Percentiles rank a stretch among this genome's conserved stretches.
Conservation (phyloP, 116 monocot genomes). For the Cymodocea nodosa region DNA sequence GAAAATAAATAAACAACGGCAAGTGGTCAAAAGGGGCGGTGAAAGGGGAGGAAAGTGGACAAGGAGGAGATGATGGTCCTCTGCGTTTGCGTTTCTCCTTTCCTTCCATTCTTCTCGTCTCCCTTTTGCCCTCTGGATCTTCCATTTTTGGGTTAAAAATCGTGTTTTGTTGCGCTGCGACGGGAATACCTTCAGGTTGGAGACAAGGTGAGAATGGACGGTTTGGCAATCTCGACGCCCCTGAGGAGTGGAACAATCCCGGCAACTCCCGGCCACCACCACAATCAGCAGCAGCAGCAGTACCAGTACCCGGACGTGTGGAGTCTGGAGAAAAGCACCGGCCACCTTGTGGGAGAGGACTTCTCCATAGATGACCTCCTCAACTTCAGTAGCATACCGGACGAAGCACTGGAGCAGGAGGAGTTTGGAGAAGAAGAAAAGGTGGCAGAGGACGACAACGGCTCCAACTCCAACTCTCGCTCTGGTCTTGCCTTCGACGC, state of each 20-base stretch:
- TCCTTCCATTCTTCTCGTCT: background rate
- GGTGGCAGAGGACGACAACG: conserved; percentile 6
- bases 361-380: conserved; percentile 18
- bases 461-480: conserved; percentile 1
- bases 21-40: too few relatives aligned
- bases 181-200: background rate
- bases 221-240: background rate
- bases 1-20: too few relatives aligned
- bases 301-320: background rate
- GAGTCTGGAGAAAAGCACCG: background rate
- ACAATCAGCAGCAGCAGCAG: background rate
- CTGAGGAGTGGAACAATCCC: background rate
- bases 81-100: too few relatives aligned
- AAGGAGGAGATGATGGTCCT: background rate
- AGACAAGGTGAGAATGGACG: conserved; percentile 1
- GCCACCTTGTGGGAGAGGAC: conserved; percentile 6
- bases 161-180: background rate
- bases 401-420: conserved; percentile 5
- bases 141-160: conserved; percentile 1
- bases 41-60: background rate
- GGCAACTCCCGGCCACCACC: background rate
- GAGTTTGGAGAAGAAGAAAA: background rate
- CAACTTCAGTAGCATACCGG: conserved; percentile 10
- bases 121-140: background rate
- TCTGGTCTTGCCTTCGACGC: conserved; percentile 8